Evolutionary conservation across 164 flowering plant species (phyloP), one percentile per base, ranked within the genome.

Genomic region (Protea cynaroides): DNA sequence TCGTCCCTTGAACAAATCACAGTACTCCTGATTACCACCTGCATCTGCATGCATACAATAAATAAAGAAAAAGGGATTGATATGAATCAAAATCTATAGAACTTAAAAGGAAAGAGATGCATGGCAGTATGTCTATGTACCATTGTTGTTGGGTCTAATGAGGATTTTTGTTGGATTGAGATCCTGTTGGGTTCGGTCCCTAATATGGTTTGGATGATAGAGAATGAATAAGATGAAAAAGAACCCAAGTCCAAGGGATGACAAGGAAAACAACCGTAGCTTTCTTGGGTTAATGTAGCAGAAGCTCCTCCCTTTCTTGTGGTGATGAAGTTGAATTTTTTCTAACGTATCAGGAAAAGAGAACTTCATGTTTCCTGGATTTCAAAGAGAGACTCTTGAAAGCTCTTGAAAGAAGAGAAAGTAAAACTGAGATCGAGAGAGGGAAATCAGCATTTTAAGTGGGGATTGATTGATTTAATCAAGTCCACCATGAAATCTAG

Each of bases 1-100:
- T 18, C 40, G 53, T 24, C 84, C 84, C 52, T 15, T 65, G 46
- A 76, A 81, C 66, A 81, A 64, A 55, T 81, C 81, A 61, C 84
- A 81, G 3, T 58, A n/a, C 49, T 56, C 34, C 34, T 29, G 4
- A 29, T 5, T 5, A 3, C 34, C 34, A 29, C 34, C 58, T 14
- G 52, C 67, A 50, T 25, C 65, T 55, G 24, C 25, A 18, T 14
- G 24, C 12, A 23, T 3, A 18, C n/a, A 37, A 15, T 8, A 21
- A 43, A 43, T 13, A 36, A 23, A 56, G 18, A 55, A 38, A 34
- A 18, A 36, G 9, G 34, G 43, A 21, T 21, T 10, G 4, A 59
- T 14, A 17, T 37, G 13, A 38, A 49, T 37, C 58, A 37, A n/a
- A 8, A 44, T 18, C 53, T n/a, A 21, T 10, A n/a, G 47, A 21